phyloP scores from a whole-genome alignment of 768 basidiomycete genomes.

The Flagelloscypha sp. region DNA sequence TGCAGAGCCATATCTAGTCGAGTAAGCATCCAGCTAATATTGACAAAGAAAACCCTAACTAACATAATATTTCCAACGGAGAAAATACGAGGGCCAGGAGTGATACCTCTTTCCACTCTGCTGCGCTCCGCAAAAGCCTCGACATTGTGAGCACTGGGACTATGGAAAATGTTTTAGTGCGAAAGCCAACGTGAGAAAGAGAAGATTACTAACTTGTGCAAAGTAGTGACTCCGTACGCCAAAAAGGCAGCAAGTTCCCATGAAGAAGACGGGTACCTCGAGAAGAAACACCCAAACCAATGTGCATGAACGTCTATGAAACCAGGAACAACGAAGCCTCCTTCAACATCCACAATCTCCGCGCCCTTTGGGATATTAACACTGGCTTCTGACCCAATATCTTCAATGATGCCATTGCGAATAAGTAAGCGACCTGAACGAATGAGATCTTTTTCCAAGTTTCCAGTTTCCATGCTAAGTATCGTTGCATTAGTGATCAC shows the following conservation, averaged over 20 bases:
- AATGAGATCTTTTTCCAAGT: conserved; percentile 41
- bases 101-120: conserved; percentile 59
- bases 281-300: conserved; percentile 50
- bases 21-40: conserved; percentile 7
- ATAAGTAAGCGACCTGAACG: conserved; percentile 43
- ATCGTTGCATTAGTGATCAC: conserved; percentile 63
- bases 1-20: conserved; percentile 41
- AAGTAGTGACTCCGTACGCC: conserved; percentile 66
- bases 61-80: conserved; percentile 57
- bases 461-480: conserved; percentile 57
- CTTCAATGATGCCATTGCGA: conserved; percentile 51
- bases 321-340: conserved; percentile 61
- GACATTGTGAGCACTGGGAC: conserved; percentile 58
- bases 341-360: conserved; percentile 47
- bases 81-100: conserved; percentile 66
- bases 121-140: conserved; percentile 58
- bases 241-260: conserved; percentile 75
- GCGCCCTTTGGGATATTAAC: conserved; percentile 29
- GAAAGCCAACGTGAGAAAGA: background rate
- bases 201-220: conserved; percentile 52
- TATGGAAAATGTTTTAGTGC: conserved; percentile 15
- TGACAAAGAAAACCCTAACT: conserved; percentile 13
- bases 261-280: conserved; percentile 50
- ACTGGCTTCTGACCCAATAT: conserved; percentile 28
- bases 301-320: conserved; percentile 76